Base-by-base conservation (phyloP, 768 basidiomycete genomes). In the Kwoniella botswanensis region DNA sequence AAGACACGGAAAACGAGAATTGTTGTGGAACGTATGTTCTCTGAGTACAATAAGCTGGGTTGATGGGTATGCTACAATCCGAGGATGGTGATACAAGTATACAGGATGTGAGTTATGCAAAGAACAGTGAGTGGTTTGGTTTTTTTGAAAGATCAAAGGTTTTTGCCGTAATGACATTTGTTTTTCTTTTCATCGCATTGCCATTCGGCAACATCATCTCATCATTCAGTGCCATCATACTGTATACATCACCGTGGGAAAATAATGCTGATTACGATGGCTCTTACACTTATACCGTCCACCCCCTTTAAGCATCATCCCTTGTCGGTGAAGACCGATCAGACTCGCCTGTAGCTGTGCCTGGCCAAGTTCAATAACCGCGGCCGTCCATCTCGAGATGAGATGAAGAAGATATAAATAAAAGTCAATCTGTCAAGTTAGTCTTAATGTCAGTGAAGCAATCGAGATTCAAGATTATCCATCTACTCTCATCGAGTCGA, bases 271-370 rank as follows among this genome's bases (percentile, higher is more conserved):
- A 50, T 26, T 26, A 26, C 4, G 26, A 26, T 46, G 2, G 6
- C 44, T 17, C 17, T 5, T 17, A 12, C 10, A 11, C 44, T 46
- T 50, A 50, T 50, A 15, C 18, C 9, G 10, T 15, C 46, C 46
- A 15, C 18, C 46, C 46, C 12, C 17, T 15, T 50, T 35, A 35
- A 35, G 1, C 35, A 18, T 50, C 18, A 3, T 12, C 13, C 10
- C 10, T 50, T 58, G 3, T 58, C 57, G 57, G 57, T 58, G 22
- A 26, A 26, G 22, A 35, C 57, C 57, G 57, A 58, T 58, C 57
- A 58, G 3, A 10, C 29, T 4, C 12, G 54, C n/a, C 12, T 54
- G 6, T n/a, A 18, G n/a, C 43, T 35, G 59, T 61, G n/a, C 59
- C 59, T 61, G 15, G 4, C 5, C 6, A 42, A 26, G 42, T 43